These are phyloP conservation scores for Schizochytrium sp. DNA, from an alignment of 108 stramenopile species.

Conservation along the genomic window DNA sequence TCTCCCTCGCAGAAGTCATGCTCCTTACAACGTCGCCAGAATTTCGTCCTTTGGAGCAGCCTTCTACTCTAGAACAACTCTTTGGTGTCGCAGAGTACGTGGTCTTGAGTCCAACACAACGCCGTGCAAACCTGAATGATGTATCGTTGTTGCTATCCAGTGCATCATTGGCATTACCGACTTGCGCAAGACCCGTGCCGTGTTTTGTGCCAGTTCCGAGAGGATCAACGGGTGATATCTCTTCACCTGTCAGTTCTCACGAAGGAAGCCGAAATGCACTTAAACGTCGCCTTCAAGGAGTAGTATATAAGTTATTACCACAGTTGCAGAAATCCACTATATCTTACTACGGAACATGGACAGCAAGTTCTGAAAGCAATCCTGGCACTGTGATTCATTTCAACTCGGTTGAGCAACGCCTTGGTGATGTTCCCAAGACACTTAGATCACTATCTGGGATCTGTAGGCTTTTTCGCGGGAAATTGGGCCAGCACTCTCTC, in stretches of 20 bases:
- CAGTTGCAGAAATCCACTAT: constrained; percentile 7
- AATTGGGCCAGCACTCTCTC: neutral
- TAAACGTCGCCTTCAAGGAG: neutral
- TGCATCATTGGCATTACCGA: constrained; percentile 7
- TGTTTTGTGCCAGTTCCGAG: constrained; percentile 23
- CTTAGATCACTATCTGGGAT: neutral
- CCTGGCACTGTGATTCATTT: constrained; percentile 43
- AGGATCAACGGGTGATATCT: neutral
- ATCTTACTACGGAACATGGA: constrained; percentile 20
- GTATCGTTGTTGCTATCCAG: constrained; percentile 43
- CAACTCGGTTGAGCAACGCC: constrained; percentile 50
- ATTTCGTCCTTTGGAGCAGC: neutral
- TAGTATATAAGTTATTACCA: neutral
- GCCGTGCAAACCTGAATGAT: constrained; percentile 32
- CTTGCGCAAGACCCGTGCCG: constrained; percentile 10
- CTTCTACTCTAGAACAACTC: neutral
- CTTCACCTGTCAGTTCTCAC: neutral
- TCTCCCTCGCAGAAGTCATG: constrained; percentile 25
- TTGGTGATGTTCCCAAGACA: neutral
- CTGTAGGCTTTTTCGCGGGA: neutral
- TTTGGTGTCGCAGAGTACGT: constrained; percentile 46
- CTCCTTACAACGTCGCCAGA: neutral
- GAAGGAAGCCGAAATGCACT: neutral
- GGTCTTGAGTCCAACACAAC: neutral
- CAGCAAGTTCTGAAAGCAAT: neutral